A percentile compares a stretch with the other conserved stretches of the same genome.
Conservation (phyloP, 306 rosid genomes). For the Ochetophila trinervis region DNA sequence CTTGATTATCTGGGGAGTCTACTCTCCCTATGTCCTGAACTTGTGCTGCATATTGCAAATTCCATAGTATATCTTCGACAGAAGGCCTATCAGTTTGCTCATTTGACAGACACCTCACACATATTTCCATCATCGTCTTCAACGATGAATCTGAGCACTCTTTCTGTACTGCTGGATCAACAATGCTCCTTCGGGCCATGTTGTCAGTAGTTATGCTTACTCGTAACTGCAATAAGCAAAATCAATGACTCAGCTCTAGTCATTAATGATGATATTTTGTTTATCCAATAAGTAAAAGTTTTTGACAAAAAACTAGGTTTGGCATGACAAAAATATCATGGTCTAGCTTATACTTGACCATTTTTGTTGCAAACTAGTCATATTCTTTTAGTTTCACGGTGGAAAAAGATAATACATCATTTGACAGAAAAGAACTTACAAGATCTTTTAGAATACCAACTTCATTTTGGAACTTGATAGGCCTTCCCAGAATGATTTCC, state of each 20-base stretch:
- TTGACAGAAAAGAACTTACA: conserved; percentile 47
- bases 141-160: conserved; percentile 78
- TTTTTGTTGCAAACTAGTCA: too few relatives aligned
- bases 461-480: conserved; percentile 79
- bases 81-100: conserved; percentile 69
- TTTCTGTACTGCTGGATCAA: conserved; percentile 71
- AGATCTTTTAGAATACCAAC: conserved; percentile 77
- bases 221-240: conserved; percentile 50
- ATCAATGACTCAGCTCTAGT: conserved; percentile 5
- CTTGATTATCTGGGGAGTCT: conserved; percentile 41
- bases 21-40: conserved; percentile 64
- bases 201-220: conserved; percentile 76
- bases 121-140: conserved; percentile 81
- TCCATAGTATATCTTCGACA: conserved; percentile 89
- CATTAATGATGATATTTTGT: background rate
- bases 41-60: conserved; percentile 89
- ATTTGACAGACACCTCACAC: conserved; percentile 66
- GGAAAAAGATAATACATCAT: background rate
- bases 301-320: too few relatives aligned
- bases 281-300: background rate
- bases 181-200: conserved; percentile 67
- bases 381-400: background rate
- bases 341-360: too few relatives aligned
- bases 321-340: background rate
- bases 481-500: conserved; percentile 83